phyloP scores from a whole-genome alignment of 2,329 filamentous ascomycete species.

The Furcasterigmium furcatum region DNA sequence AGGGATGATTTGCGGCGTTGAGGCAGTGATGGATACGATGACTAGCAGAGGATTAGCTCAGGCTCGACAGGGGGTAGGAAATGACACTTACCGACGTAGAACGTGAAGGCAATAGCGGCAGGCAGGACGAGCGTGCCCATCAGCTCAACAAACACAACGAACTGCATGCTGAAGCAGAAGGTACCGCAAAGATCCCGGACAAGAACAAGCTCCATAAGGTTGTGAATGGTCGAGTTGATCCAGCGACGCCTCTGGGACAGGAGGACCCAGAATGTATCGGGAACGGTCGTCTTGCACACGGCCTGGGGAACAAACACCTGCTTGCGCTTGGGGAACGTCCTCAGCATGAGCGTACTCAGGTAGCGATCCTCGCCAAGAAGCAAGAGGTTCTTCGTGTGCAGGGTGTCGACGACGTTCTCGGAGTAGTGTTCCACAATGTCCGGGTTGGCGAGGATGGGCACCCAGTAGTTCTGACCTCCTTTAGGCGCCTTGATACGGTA shows the following conservation, averaged over 20 bases:
- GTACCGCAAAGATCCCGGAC: conserved; percentile 96
- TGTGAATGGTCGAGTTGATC: conserved; percentile 99
- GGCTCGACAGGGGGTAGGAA: not conserved
- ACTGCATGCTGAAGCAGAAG: conserved; percentile 99
- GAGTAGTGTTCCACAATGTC: conserved; percentile 99
- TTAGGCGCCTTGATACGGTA: conserved; percentile 99
- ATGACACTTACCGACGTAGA: conserved; percentile 79
- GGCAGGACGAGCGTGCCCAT: conserved; percentile 92
- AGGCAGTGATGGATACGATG: conserved; percentile 77
- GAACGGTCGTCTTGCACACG: conserved; percentile 97
- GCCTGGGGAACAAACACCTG: conserved; percentile 98
- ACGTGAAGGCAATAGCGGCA: conserved; percentile 93
- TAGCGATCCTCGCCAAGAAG: conserved; percentile 93
- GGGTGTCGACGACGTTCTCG: conserved; percentile 95
- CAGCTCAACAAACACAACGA: conserved; percentile 93
- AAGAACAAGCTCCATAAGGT: conserved; percentile 94
- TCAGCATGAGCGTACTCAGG: conserved; percentile 94
- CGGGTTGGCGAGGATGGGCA: conserved; percentile 95
- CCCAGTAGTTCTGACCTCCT: conserved; percentile 98
- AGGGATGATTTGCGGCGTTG: conserved; percentile 80
- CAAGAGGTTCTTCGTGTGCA: conserved; percentile 96
- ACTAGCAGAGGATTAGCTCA: conserved; percentile 44
- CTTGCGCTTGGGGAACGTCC: conserved; percentile 98
- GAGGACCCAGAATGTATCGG: conserved; percentile 86
- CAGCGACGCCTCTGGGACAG: conserved; percentile 93